phyloP scores from a whole-genome alignment of 2,329 filamentous ascomycete species.

The Alternaria metachromatica region DNA sequence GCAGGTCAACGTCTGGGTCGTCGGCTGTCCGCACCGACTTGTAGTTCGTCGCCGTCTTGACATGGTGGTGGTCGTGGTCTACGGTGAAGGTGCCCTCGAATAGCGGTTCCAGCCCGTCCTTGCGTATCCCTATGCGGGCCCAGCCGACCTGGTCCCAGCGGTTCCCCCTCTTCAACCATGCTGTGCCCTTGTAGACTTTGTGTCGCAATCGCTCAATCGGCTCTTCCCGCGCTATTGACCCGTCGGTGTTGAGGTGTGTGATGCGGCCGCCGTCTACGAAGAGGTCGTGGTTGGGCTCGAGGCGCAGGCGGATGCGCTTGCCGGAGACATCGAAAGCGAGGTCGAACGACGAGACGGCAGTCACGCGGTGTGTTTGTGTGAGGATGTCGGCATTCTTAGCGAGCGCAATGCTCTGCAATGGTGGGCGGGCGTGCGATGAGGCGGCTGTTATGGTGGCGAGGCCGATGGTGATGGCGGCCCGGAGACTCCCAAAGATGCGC shows the following conservation, averaged over 20 bases:
- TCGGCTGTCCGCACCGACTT: slow-evolving; percentile 69
- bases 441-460: slow-evolving; percentile 35
- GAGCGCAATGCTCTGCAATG: slow-evolving; percentile 74
- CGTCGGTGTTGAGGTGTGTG: slow-evolving; percentile 74
- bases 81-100: slow-evolving; percentile 92
- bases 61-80: slow-evolving; percentile 81
- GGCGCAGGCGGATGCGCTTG: slow-evolving; percentile 73
- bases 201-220: slow-evolving; percentile 74
- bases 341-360: slow-evolving; percentile 83
- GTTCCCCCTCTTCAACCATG: slow-evolving; percentile 76
- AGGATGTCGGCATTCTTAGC: slow-evolving; percentile 79
- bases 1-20: slow-evolving; percentile 70
- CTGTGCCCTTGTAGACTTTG: slow-evolving; percentile 81
- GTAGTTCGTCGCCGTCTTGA: slow-evolving; percentile 79
- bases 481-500: slow-evolving; percentile 34
- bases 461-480: slow-evolving; percentile 27
- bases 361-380: slow-evolving; percentile 78
- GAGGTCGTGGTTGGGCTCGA: slow-evolving; percentile 92
- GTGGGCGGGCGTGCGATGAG: slow-evolving; percentile 64
- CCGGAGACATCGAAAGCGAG: slow-evolving; percentile 76
- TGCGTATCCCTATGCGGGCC: slow-evolving; percentile 79
- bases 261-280: slow-evolving; percentile 78
- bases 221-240: slow-evolving; percentile 70
- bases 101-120: slow-evolving; percentile 77
- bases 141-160: slow-evolving; percentile 86